phyloP scores from a whole-genome alignment of 768 basidiomycete species.

The Lactarius pseudohatsudake region DNA sequence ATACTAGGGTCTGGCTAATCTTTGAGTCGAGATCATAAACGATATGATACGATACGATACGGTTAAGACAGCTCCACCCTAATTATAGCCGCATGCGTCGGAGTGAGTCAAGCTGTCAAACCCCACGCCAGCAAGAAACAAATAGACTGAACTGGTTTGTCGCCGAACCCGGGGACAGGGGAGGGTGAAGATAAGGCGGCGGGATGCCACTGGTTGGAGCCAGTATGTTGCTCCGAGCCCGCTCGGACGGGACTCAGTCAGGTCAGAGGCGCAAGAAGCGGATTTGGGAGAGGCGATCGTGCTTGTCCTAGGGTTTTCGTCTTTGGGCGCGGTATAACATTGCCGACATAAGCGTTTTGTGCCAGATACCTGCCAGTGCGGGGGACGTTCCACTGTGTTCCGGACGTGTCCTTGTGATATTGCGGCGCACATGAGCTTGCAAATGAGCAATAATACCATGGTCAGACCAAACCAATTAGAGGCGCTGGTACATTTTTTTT shows the following conservation, averaged over 20 bases:
- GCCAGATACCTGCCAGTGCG: not conserved
- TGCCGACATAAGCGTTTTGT: not conserved
- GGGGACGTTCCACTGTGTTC: not conserved
- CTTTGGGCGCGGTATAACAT: not conserved
- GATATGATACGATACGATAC: not conserved
- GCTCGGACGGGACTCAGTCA: not conserved
- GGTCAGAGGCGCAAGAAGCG: not conserved
- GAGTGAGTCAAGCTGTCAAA: not conserved
- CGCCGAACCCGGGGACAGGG: constrained; percentile 7
- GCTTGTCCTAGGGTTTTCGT: not conserved
- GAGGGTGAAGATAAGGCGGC: not conserved
- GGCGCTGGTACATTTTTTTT: not conserved
- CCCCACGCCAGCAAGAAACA: not conserved
- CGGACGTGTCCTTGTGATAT: constrained; percentile 1
- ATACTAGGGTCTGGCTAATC: not conserved
- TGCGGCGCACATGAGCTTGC: too few species aligned
- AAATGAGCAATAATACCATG: not conserved
- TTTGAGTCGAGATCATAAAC: not conserved
- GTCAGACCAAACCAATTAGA: not conserved
- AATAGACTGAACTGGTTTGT: not conserved
- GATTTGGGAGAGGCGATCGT: not conserved
- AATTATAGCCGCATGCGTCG: not conserved
- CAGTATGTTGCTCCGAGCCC: not conserved
- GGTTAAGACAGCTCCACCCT: not conserved
- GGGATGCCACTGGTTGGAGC: not conserved